phyloP scores from a whole-genome alignment of 1,284 basidiomycete species.

The Cryptococcus sp. region DNA sequence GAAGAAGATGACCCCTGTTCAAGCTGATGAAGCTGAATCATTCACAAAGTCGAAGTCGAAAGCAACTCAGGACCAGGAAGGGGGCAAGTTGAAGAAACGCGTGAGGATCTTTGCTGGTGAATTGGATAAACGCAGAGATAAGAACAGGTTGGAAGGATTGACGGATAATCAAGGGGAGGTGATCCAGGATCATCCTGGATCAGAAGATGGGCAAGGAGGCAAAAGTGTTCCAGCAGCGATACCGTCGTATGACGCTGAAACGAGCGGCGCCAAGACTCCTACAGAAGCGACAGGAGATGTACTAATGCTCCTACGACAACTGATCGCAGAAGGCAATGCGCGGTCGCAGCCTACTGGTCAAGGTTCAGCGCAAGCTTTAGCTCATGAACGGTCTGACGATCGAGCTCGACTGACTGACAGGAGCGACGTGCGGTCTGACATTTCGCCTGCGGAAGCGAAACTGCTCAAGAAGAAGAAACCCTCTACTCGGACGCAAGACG shows the following conservation, averaged over 20 bases:
- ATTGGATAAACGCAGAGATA: slow-evolving; percentile 4
- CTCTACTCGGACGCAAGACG: background rate
- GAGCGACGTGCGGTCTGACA: background rate
- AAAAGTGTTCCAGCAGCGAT: background rate
- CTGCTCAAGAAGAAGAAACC: background rate
- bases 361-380: background rate
- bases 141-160: slow-evolving; percentile 5
- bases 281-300: background rate
- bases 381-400: too few species aligned
- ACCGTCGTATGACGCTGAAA: background rate
- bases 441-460: background rate
- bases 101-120: slow-evolving; percentile 19
- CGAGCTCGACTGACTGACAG: background rate
- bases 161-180: slow-evolving; percentile 14
- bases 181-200: background rate
- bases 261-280: background rate
- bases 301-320: background rate
- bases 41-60: too few species aligned
- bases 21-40: slow-evolving; percentile 8
- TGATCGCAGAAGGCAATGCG: background rate
- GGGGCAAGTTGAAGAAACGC: slow-evolving; percentile 7
- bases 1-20: slow-evolving; percentile 1
- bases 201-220: background rate
- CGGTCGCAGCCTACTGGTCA: background rate
- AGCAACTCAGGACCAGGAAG: background rate